These are phyloP conservation scores for Plasmopara viticola DNA, from an alignment of 352 stramenopile genomes.

Conservation along the genomic window DNA sequence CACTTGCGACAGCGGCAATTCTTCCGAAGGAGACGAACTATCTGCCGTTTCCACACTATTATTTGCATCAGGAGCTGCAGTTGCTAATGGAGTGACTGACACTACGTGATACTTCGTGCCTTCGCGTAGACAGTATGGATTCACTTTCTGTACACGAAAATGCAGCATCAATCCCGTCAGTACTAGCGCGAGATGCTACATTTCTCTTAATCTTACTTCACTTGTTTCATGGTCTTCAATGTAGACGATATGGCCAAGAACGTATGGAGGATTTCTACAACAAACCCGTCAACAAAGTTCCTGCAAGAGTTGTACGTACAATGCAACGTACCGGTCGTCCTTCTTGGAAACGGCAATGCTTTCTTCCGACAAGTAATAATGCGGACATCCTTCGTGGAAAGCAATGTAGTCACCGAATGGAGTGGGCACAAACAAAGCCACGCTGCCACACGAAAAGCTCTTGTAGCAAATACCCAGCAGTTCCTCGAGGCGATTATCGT, in stretches of 20 bases:
- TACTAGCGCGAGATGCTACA: constrained; percentile 1
- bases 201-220: constrained; percentile 21
- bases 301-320: not conserved
- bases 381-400: constrained; percentile 78
- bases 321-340: constrained; percentile 31
- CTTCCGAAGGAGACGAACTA: constrained; percentile 33
- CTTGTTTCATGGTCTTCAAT: constrained; percentile 74
- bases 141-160: constrained; percentile 28
- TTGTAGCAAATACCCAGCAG: constrained; percentile 80
- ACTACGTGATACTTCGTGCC: constrained; percentile 70
- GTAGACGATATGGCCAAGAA: constrained; percentile 77
- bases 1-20: constrained; percentile 57
- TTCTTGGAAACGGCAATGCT: constrained; percentile 70
- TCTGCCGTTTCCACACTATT: constrained; percentile 21
- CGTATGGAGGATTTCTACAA: constrained; percentile 57
- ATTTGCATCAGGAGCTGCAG: constrained; percentile 34
- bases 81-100: constrained; percentile 54
- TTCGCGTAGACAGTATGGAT: constrained; percentile 65
- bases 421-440: constrained; percentile 73
- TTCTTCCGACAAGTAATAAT: constrained; percentile 77
- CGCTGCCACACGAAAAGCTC: constrained; percentile 61
- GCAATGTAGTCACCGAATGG: constrained; percentile 80
- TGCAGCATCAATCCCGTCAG: not conserved
- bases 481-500: constrained; percentile 65
- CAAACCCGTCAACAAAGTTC: not conserved